Base-by-base conservation (phyloP, 306 rosid genomes). In the Echinosophora koreensis region DNA sequence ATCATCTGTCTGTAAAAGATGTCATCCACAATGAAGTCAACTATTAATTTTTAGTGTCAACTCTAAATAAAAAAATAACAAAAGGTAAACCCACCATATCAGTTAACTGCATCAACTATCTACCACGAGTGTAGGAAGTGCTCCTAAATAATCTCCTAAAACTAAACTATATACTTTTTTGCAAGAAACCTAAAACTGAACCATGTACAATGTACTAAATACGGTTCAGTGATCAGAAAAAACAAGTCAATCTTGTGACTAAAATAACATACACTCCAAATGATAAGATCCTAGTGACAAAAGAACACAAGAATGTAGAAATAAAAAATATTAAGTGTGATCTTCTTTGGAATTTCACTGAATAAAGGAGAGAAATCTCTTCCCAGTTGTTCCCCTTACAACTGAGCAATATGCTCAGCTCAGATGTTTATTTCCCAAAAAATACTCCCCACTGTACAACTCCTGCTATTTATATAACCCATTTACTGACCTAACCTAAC, bases 1-100 rank as follows among this genome's bases (percentile, higher is more conserved):
- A 89, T 96, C 99, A 81, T 96, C 99, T 1, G 99, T 96, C 99
- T 96, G 92, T 56, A 82, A 86, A 84, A 76, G 79, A 62, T 72
- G 47, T 54, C 81, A 84, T 67, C 73, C 81, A 68, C 70, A 83
- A 68, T 52, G 54, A 79, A 69, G 82, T 76, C 80, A 77, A 22
- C 22, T n/a, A 51, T 17, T 41, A 64, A 49, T 18, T 69, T 76
- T 13, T 56, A 64, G 60, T 60, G 78, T 73, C 27, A 61, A 74
- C 41, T 66, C 69, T 59, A 71, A 37, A 73, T 73, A 41, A 63
- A 22, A 60, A 39, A 44, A 58, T 38, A 65, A n/a, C 47, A 80
- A 81, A 59, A 32, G 18, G 65, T 57, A 30, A 78, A 61, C 66
- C 16, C 56, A 73, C 16, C 56, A 73, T 34, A 38, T 55, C 34